These are phyloP conservation scores for Iris pallida DNA, from an alignment of 116 monocot species.

Conservation along the genomic window DNA sequence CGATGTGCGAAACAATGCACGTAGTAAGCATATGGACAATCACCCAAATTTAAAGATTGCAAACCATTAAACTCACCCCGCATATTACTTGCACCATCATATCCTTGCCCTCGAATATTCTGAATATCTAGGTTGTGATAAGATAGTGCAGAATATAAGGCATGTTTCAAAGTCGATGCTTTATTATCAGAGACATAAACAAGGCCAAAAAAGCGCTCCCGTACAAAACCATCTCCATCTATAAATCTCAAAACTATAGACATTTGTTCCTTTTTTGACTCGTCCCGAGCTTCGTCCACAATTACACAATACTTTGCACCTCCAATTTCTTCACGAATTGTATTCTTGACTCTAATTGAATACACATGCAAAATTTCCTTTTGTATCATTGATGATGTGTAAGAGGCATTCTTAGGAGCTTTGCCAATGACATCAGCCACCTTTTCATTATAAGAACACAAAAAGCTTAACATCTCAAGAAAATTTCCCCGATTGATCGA, in stretches of 20 bases:
- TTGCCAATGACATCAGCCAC: too few relatives aligned
- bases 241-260: not conserved
- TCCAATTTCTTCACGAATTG: not conserved
- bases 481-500: too few relatives aligned
- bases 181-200: slow-evolving; percentile 11
- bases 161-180: slow-evolving; percentile 7
- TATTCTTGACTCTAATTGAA: not conserved
- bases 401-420: not conserved
- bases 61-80: slow-evolving; percentile 10
- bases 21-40: slow-evolving; percentile 2
- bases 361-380: not conserved
- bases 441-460: too few relatives aligned
- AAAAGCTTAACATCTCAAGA: too few relatives aligned
- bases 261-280: slow-evolving; percentile 16
- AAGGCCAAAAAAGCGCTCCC: slow-evolving; percentile 9
- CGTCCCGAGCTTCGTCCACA: not conserved
- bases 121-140: slow-evolving; percentile 5
- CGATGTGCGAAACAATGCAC: slow-evolving; percentile 10
- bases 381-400: not conserved
- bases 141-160: slow-evolving; percentile 1
- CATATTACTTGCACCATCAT: slow-evolving; percentile 17
- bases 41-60: slow-evolving; percentile 11
- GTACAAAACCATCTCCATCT: slow-evolving; percentile 6
- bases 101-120: slow-evolving; percentile 12
- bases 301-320: not conserved